A percentile compares a stretch with the other conserved stretches of the same genome.
These are phyloP conservation scores for Sporothrix schenckii DNA, from an alignment of 2,329 filamentous ascomycete genomes.

Conservation along the genomic window DNA sequence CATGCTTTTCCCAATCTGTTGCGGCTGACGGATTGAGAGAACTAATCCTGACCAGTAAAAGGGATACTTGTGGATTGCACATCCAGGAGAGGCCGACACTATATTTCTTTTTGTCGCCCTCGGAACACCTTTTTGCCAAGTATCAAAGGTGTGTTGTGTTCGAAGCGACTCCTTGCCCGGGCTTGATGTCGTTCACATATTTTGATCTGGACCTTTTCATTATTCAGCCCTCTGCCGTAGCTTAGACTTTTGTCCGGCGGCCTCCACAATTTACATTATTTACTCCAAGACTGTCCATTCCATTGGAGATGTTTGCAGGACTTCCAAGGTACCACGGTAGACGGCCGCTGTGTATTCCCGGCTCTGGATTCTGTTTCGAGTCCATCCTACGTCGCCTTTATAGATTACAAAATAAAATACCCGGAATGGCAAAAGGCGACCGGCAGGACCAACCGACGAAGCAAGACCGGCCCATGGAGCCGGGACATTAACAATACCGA, in stretches of 20 bases:
- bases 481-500: neutral
- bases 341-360: neutral
- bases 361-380: neutral
- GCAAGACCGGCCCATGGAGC: neutral
- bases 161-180: neutral
- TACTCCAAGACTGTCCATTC: neutral
- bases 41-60: neutral
- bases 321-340: neutral
- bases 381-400: neutral
- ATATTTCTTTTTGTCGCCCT: neutral
- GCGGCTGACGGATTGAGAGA: constrained; percentile 1
- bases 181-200: neutral
- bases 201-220: neutral
- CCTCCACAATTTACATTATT: neutral
- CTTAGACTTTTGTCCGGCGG: neutral
- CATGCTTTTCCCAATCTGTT: neutral
- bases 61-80: neutral
- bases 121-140: neutral
- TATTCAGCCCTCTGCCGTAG: neutral
- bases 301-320: neutral
- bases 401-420: neutral
- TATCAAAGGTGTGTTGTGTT: no score
- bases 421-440: constrained; percentile 9
- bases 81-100: constrained; percentile 10
- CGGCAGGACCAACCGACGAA: neutral